Conservation (phyloP, 2,329 filamentous ascomycete species). For the Macrophomina pseudophaseolina region DNA sequence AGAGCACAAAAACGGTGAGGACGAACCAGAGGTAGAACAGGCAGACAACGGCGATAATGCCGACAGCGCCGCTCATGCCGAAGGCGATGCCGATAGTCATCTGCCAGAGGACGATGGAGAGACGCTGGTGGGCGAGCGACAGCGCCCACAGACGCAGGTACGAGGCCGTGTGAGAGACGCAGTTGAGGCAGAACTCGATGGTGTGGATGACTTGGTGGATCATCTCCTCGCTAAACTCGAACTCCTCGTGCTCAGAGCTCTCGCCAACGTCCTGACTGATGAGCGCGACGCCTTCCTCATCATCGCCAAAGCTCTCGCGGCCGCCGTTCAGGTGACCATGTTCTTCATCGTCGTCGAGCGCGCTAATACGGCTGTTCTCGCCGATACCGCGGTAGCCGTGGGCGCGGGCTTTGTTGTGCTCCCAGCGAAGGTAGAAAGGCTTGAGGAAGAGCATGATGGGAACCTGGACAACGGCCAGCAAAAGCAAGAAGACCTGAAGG, state of each 20-base stretch:
- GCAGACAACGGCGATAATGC: constrained; percentile 79
- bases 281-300: constrained; percentile 83
- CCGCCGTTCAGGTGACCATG: constrained; percentile 62
- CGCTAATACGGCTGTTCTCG: constrained; percentile 85
- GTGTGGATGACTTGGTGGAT: constrained; percentile 99
- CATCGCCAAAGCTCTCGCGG: constrained; percentile 72
- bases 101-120: constrained; percentile 92
- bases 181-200: constrained; percentile 99
- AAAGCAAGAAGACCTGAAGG: constrained; percentile 78
- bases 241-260: constrained; percentile 88
- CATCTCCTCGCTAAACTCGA: constrained; percentile 96
- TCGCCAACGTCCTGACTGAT: constrained; percentile 79
- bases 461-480: constrained; percentile 84
- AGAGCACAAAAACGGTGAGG: constrained; percentile 78
- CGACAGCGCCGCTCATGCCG: constrained; percentile 65
- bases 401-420: constrained; percentile 87
- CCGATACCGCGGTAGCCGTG: constrained; percentile 92
- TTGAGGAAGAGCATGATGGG: constrained; percentile 92
- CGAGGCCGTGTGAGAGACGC: constrained; percentile 96
- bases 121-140: constrained; percentile 96
- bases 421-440: constrained; percentile 91
- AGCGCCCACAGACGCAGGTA: constrained; percentile 98
- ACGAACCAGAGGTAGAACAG: constrained; percentile 91
- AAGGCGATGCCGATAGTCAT: constrained; percentile 91
- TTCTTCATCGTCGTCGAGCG: constrained; percentile 82